Conservation (phyloP, 306 rosid genomes). For the Lablab purpureus region DNA sequence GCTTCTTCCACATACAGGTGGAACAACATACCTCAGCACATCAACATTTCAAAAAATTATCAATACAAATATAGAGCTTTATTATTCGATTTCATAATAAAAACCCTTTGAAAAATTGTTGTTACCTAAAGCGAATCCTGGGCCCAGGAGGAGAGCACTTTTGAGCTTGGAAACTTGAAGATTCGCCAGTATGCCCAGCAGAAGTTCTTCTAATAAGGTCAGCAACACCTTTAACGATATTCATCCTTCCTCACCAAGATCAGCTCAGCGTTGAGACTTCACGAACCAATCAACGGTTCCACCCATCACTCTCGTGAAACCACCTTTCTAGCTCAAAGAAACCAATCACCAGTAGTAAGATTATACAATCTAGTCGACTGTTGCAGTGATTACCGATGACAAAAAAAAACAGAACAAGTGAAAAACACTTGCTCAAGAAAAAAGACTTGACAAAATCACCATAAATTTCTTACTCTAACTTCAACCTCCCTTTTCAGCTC, state of each 20-base stretch:
- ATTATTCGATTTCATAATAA: conserved; percentile 24
- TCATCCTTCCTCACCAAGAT: conserved; percentile 70
- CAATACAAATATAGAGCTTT: not conserved
- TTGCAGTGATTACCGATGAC: conserved; percentile 6
- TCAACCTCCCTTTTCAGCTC: conserved; percentile 39
- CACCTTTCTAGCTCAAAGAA: conserved; percentile 35
- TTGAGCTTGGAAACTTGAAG: conserved; percentile 71
- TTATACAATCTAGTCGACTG: conserved; percentile 40
- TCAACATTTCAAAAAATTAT: conserved; percentile 4
- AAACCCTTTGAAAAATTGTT: not conserved
- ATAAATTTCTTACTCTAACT: conserved; percentile 39
- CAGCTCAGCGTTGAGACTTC: conserved; percentile 51
- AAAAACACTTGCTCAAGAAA: conserved; percentile 11
- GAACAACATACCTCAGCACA: conserved; percentile 27
- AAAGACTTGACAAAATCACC: conserved; percentile 29
- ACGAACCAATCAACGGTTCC: conserved; percentile 46
- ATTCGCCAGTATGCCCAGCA: conserved; percentile 66
- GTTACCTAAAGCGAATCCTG: conserved; percentile 87
- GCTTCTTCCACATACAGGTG: conserved; percentile 24
- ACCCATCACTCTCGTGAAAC: conserved; percentile 53
- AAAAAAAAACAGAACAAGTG: not conserved
- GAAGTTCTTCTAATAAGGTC: conserved; percentile 96
- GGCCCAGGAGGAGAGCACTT: conserved; percentile 73
- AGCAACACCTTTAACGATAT: conserved; percentile 96
- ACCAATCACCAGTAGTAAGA: conserved; percentile 24